Evolutionary conservation across 179 eudicot genomes (phyloP), one percentile per base, ranked within the genome.

Genomic region (Camellia oleifera): DNA sequence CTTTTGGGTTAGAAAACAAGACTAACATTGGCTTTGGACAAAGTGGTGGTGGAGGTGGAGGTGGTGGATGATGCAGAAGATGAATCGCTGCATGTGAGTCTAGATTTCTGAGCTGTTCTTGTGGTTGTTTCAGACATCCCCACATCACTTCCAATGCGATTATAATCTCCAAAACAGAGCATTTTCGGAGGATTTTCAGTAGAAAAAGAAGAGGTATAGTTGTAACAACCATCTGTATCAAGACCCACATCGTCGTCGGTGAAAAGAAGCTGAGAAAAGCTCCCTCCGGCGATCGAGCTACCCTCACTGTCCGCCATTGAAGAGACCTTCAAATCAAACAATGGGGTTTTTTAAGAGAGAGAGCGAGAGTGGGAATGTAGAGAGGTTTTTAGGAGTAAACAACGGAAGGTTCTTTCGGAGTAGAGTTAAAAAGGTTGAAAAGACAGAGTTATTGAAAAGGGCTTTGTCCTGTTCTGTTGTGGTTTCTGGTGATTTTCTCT

Each of bases 131-230:
- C 69, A 26, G 69, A 65, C 14, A 65, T 8, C 0, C 44, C 44
- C 40, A 65, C n/a, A 44, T 82, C 81, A n/a, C 64, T 42, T 58
- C 74, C 75, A 60, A 78, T 75, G 56, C 14, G 42, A 78, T 32
- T 32, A 32, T 83, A 82, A 66, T 90, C 92, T 53, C 92, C 95
- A 72, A 94, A 94, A 85, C 97, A 90, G 77, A 94, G 91, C 95
- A 92, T 89, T 67, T 90, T 89, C 6, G 91, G 92, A 20, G 92
- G 83, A 42, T 77, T 82, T 13, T 71, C 82, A 76, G 64, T 54
- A 75, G 85, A 75, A 80, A 78, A 80, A 66, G 82, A 20, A n/a
- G 78, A 75, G 56, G 70, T 13, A 57, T 64, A 76, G 79, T 69
- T 75, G 77, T 74, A 82, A 62, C 57, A 79, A 8, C 50, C 63